A percentile compares a stretch with the other conserved stretches of the same genome.
These are phyloP conservation scores for Microbotryomycetes sp. DNA, from an alignment of 1,284 basidiomycete genomes.

Conservation along the genomic window DNA sequence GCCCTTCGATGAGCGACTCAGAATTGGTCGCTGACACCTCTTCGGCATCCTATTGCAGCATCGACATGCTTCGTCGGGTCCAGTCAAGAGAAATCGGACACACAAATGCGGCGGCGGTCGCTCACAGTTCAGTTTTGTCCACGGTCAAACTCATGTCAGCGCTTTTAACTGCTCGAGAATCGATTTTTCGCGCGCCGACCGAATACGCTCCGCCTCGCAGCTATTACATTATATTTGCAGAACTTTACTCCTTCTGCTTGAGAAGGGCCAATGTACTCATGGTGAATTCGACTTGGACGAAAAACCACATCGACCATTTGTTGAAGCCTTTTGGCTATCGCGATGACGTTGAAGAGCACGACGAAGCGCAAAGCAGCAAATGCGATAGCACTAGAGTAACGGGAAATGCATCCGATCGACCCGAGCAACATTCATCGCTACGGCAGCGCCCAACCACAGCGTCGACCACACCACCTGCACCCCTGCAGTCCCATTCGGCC, in stretches of 20 bases:
- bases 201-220: slow-evolving; percentile 48
- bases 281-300: slow-evolving; percentile 95
- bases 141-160: slow-evolving; percentile 65
- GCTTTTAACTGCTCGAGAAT: not conserved
- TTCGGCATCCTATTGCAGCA: slow-evolving; percentile 43
- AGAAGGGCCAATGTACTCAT: slow-evolving; percentile 64
- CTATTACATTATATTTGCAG: slow-evolving; percentile 85
- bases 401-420: not conserved
- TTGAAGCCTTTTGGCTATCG: slow-evolving; percentile 42
- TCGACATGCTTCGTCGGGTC: slow-evolving; percentile 85
- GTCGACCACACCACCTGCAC: not conserved
- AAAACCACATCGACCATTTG: slow-evolving; percentile 69
- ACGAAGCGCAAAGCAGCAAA: not conserved
- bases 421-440: no score
- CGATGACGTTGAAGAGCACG: not conserved
- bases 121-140: slow-evolving; percentile 57
- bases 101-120: slow-evolving; percentile 60
- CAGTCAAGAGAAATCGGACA: slow-evolving; percentile 48
- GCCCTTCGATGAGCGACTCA: not conserved
- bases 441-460: not conserved
- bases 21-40: not conserved
- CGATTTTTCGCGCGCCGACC: not conserved
- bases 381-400: not conserved
- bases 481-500: not conserved
- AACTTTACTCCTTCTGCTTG: slow-evolving; percentile 70